A percentile compares a stretch with the other conserved stretches of the same genome.
Conservation (phyloP, 768 basidiomycete species). For the Rhizopogon sp. region DNA sequence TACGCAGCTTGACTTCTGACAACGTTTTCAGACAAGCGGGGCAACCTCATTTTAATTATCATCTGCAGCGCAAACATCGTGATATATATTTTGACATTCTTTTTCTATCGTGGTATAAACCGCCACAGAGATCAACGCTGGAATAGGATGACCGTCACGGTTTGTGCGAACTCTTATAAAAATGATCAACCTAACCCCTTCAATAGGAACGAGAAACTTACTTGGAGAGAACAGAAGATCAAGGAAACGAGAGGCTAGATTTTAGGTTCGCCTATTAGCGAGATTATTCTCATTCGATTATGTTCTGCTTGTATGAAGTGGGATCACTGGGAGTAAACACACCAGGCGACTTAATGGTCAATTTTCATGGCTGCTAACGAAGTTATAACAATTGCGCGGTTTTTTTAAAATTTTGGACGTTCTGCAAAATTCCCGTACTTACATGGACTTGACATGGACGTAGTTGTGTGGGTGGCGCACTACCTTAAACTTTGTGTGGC, state of each 20-base stretch:
- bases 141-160: constrained; percentile 45
- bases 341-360: not conserved
- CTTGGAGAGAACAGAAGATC: constrained; percentile 54
- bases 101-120: constrained; percentile 54
- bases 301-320: not conserved
- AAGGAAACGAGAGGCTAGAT: constrained; percentile 55
- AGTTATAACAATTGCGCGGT: too few species aligned
- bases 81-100: constrained; percentile 44
- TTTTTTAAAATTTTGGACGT: too few species aligned
- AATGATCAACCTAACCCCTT: constrained; percentile 18
- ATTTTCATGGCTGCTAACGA: too few species aligned
- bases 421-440: too few species aligned
- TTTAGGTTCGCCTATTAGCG: constrained; percentile 55
- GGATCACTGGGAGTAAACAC: not conserved
- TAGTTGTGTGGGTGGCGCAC: too few species aligned
- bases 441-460: too few species aligned
- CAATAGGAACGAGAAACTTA: constrained; percentile 52
- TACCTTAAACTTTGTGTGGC: too few species aligned
- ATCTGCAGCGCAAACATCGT: constrained; percentile 49
- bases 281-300: not conserved
- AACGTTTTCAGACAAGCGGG: constrained; percentile 44
- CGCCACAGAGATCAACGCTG: constrained; percentile 43
- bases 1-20: not conserved
- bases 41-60: constrained; percentile 52
- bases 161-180: constrained; percentile 22